phyloP scores from a whole-genome alignment of 805 yeast species.

The Suhomyces sp. region DNA sequence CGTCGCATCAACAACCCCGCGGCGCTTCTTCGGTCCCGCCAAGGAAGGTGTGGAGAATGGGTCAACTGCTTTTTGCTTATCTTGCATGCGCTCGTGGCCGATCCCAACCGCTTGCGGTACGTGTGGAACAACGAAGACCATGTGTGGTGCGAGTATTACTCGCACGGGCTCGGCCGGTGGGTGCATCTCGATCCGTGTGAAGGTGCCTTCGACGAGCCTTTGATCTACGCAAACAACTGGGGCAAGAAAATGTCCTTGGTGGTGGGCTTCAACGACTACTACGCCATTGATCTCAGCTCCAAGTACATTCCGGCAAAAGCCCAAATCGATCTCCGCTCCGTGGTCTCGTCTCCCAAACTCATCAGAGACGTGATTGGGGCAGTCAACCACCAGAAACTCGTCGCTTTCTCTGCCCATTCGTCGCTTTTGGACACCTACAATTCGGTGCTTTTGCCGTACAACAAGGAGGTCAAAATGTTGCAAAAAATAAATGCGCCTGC shows the following conservation, averaged over 20 bases:
- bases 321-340: constrained; percentile 31
- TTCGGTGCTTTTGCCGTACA: constrained; percentile 14
- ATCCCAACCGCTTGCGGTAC: constrained; percentile 46
- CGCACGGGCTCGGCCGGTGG: constrained; percentile 63
- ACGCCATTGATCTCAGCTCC: constrained; percentile 64
- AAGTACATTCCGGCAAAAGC: constrained; percentile 54
- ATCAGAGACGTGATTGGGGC: constrained; percentile 32
- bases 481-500: not conserved
- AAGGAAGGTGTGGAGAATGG: constrained; percentile 96
- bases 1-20: constrained; percentile 74
- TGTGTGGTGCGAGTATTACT: constrained; percentile 92
- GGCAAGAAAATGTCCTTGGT: constrained; percentile 91
- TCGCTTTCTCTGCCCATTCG: constrained; percentile 5
- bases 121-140: constrained; percentile 92
- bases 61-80: constrained; percentile 77
- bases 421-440: not conserved
- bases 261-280: constrained; percentile 61
- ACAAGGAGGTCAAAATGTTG: constrained; percentile 16
- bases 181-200: constrained; percentile 89
- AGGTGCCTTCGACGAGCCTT: constrained; percentile 77
- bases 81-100: constrained; percentile 54
- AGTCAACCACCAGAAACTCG: constrained; percentile 31
- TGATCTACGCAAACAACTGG: constrained; percentile 80
- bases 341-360: constrained; percentile 39
- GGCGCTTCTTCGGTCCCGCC: constrained; percentile 55